Evolutionary conservation across 345 rosid species (phyloP).

Genomic region (Sisymbrium irio): DNA sequence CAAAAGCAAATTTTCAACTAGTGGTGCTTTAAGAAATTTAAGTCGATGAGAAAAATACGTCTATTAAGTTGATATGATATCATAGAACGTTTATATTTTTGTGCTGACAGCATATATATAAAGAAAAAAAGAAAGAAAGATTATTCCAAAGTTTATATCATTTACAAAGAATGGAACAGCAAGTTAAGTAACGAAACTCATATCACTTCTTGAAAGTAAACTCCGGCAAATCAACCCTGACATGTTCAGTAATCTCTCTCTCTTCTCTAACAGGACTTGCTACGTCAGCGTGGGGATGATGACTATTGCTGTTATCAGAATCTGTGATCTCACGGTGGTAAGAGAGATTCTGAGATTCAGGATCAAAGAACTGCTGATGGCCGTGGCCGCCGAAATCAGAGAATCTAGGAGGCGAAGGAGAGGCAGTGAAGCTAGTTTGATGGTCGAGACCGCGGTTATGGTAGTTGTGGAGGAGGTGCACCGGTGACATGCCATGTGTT

Average conservation of each 20-base stretch:
- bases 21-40: background rate
- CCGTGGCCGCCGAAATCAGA: conserved; percentile 35
- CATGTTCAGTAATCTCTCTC: conserved; percentile 30
- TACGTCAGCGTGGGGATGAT: conserved; percentile 17
- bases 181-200: background rate
- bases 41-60: background rate
- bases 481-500: conserved; percentile 64
- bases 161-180: conserved; percentile 28
- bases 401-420: conserved; percentile 44
- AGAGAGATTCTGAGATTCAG: conserved; percentile 32
- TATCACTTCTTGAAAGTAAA: conserved; percentile 41
- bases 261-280: conserved; percentile 29
- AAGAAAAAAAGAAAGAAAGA: background rate
- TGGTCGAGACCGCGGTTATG: conserved; percentile 39
- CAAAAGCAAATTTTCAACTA: background rate
- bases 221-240: conserved; percentile 24
- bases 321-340: conserved; percentile 26
- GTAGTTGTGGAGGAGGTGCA: conserved; percentile 64
- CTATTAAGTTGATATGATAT: background rate
- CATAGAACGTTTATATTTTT: background rate
- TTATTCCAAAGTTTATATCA: conserved; percentile 2
- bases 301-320: conserved; percentile 21
- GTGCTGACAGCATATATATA: background rate
- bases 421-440: conserved; percentile 43
- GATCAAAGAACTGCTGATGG: conserved; percentile 41